Conservation (phyloP, 805 yeast genomes). For the Lachancea sp. region DNA sequence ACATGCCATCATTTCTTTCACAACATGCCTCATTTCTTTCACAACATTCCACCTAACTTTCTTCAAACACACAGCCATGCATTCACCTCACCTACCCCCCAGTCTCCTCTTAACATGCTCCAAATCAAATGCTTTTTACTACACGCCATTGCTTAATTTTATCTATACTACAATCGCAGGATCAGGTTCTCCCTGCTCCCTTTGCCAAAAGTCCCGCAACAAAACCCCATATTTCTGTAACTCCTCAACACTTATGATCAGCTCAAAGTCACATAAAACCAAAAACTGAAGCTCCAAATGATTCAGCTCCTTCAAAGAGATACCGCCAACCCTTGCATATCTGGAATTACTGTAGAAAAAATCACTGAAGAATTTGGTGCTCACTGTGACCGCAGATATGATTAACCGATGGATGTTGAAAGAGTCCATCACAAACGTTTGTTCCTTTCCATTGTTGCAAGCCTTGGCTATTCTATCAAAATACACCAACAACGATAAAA, state of each 20-base stretch:
- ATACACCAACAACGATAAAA: constrained; percentile 80
- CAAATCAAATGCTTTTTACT: background rate
- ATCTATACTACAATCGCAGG: background rate
- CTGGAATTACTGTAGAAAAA: constrained; percentile 90
- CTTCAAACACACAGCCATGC: no score
- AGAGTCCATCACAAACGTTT: constrained; percentile 89
- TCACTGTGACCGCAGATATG: constrained; percentile 91
- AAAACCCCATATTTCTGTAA: constrained; percentile 85
- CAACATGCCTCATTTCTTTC: no score
- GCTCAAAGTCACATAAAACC: constrained; percentile 73
- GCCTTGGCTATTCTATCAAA: constrained; percentile 89
- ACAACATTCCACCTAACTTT: no score
- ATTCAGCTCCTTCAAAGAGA: constrained; percentile 87
- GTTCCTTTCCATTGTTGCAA: constrained; percentile 32
- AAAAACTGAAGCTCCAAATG: constrained; percentile 87
- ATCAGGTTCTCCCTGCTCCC: constrained; percentile 35
- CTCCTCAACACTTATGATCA: constrained; percentile 85
- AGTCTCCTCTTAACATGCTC: no score
- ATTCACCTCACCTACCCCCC: no score
- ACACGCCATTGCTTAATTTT: background rate
- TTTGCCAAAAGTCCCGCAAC: constrained; percentile 74
- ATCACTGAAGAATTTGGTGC: constrained; percentile 90
- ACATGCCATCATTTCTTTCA: no score
- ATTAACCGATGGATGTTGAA: constrained; percentile 91
- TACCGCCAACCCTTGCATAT: constrained; percentile 93